Percentiles rank a stretch among this genome's conserved stretches.
Conservation (phyloP, 768 basidiomycete species). For the Mycena crocata region DNA sequence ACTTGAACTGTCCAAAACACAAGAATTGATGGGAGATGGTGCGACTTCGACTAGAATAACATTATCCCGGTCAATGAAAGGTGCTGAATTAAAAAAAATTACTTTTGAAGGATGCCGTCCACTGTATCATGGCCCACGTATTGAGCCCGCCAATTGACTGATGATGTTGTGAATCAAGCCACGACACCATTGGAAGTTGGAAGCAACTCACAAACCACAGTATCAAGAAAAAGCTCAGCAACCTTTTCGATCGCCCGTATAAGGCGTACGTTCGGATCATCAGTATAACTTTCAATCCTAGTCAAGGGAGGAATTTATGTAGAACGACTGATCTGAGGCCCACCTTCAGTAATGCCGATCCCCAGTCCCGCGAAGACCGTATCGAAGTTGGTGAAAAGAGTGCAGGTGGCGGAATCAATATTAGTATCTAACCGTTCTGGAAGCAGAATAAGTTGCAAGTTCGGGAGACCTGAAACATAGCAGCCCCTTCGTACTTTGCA, state of each 20-base stretch:
- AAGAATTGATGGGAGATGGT: background rate
- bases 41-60: background rate
- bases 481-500: conserved; percentile 28
- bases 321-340: background rate
- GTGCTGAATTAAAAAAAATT: background rate
- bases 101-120: background rate
- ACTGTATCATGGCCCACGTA: conserved; percentile 1
- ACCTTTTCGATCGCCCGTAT: conserved; percentile 14
- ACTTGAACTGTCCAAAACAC: conserved; percentile 1
- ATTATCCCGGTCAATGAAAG: background rate
- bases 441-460: background rate
- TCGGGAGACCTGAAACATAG: background rate
- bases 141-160: conserved; percentile 1
- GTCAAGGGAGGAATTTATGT: background rate
- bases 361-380: conserved; percentile 11
- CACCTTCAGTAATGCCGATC: conserved; percentile 8
- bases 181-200: background rate
- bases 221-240: conserved; percentile 7
- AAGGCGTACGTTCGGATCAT: conserved; percentile 25
- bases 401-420: background rate
- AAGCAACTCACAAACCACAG: conserved; percentile 2
- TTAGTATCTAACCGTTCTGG: background rate
- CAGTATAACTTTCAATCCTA: conserved; percentile 3
- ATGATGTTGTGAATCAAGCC: background rate
- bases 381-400: background rate